phyloP scores from a whole-genome alignment of 2,329 filamentous ascomycete species.

The Cytospora paraplurivora region DNA sequence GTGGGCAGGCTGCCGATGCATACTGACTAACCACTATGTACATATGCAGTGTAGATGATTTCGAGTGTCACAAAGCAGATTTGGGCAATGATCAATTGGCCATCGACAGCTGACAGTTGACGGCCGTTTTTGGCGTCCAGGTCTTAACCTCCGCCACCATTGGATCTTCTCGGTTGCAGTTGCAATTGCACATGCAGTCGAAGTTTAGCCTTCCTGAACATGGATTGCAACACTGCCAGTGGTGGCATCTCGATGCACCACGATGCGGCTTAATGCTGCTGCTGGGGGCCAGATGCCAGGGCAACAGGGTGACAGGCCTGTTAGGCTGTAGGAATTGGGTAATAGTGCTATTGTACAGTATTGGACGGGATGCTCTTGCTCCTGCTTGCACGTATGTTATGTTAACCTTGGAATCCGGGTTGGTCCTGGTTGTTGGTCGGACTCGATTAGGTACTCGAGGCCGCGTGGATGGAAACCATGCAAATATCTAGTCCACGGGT shows the following conservation, averaged over 20 bases:
- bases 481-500: too few species aligned
- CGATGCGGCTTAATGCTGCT: slow-evolving; percentile 27
- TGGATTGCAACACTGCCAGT: slow-evolving; percentile 2
- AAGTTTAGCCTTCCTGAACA: neutral
- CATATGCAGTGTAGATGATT: too few species aligned
- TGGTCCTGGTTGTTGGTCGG: too few species aligned
- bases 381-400: neutral
- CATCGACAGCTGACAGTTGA: too few species aligned
- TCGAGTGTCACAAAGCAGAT: neutral
- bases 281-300: neutral
- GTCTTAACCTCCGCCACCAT: neutral
- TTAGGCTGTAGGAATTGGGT: slow-evolving; percentile 37
- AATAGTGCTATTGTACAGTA: slow-evolving; percentile 35
- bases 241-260: slow-evolving; percentile 33
- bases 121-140: too few species aligned
- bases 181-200: neutral
- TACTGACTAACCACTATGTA: too few species aligned
- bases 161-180: neutral
- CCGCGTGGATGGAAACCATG: too few species aligned
- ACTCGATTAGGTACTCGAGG: too few species aligned
- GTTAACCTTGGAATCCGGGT: too few species aligned
- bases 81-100: neutral
- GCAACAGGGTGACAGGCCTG: slow-evolving; percentile 33
- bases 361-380: slow-evolving; percentile 32
- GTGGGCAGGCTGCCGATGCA: too few species aligned